phyloP scores from a whole-genome alignment of 2,329 filamentous ascomycete genomes.

The Zymoseptoria passerinii region DNA sequence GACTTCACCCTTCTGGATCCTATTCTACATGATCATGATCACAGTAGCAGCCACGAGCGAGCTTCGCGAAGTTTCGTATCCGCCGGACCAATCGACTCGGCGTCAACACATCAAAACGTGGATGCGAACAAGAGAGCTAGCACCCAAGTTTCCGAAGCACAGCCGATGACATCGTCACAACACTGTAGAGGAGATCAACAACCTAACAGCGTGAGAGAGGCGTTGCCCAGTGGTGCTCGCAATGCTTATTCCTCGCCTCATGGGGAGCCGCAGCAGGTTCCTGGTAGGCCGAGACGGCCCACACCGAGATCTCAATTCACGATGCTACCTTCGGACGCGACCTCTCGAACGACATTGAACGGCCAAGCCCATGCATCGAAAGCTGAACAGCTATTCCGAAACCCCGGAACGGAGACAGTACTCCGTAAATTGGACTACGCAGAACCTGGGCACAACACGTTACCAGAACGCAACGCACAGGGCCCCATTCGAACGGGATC shows the following conservation, averaged over 20 bases:
- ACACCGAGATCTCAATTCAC: neutral
- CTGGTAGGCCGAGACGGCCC: neutral
- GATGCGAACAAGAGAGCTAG: neutral
- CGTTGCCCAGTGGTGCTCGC: neutral
- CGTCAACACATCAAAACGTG: neutral
- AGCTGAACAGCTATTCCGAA: neutral
- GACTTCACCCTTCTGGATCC: neutral
- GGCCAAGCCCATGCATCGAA: neutral
- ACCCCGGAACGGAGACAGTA: neutral
- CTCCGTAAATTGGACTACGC: neutral
- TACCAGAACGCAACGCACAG: neutral
- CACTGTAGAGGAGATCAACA: neutral
- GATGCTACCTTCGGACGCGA: too few species aligned
- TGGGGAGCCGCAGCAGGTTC: neutral
- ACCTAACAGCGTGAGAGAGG: neutral
- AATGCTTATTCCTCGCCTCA: neutral
- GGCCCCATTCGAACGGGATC: neutral
- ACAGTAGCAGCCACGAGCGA: neutral
- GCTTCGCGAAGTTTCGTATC: neutral
- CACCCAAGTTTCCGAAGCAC: neutral
- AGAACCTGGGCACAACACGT: too few species aligned
- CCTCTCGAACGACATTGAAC: neutral
- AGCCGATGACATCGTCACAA: neutral
- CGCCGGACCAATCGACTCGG: neutral
- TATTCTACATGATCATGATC: neutral